Evolutionary conservation across 495 filamentous ascomycete genomes (phyloP).

Genomic region (Penicillium egyptiacum): DNA sequence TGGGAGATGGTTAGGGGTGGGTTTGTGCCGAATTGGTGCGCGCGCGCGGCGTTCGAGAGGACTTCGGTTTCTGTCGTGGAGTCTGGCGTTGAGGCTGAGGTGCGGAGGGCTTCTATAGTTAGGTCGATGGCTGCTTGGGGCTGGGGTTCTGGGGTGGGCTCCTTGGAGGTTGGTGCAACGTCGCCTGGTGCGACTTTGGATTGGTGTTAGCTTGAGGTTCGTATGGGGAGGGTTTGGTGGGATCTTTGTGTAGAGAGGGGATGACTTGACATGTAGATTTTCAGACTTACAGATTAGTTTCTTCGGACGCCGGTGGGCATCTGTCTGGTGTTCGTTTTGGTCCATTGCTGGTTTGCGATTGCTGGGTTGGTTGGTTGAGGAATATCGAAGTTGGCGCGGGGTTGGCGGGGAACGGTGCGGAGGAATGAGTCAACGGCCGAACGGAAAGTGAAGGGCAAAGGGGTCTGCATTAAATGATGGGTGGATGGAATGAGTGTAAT

Average conservation of each 20-base stretch:
- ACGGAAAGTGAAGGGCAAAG: background rate
- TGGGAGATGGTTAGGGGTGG: constrained; percentile 46
- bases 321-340: constrained; percentile 10
- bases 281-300: constrained; percentile 46
- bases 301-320: constrained; percentile 35
- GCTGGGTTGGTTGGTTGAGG: constrained; percentile 6
- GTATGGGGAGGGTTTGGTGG: background rate
- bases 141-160: constrained; percentile 42
- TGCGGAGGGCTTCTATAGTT: constrained; percentile 25
- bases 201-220: constrained; percentile 15
- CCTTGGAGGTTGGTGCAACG: constrained; percentile 28
- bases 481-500: background rate
- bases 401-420: constrained; percentile 20
- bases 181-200: constrained; percentile 47
- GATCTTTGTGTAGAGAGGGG: background rate
- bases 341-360: constrained; percentile 16
- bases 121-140: constrained; percentile 46
- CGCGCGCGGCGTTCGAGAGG: constrained; percentile 42
- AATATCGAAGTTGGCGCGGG: constrained; percentile 22
- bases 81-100: constrained; percentile 39
- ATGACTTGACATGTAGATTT: constrained; percentile 8
- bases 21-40: constrained; percentile 50
- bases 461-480: background rate
- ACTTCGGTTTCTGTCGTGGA: constrained; percentile 37
- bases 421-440: constrained; percentile 24